Evolutionary conservation across 352 stramenopile genomes (phyloP), one percentile per base, ranked within the genome.

Genomic region (Globisporangium camurandrum): DNA sequence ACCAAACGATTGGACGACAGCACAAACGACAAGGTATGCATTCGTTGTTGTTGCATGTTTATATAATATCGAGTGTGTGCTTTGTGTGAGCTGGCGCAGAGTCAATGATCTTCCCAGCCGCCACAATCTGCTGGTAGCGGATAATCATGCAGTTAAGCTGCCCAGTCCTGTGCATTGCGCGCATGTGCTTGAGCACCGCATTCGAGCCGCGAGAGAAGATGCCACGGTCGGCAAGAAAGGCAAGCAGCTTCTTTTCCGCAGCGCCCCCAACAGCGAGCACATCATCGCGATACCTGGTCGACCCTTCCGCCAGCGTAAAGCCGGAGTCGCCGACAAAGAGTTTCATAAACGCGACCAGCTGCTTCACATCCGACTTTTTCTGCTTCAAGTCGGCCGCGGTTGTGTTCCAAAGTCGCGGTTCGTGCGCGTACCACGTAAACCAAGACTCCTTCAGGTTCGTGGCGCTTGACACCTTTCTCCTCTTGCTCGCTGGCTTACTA

Each of bases 281-380:
- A 22, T 44, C n/a, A 2, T 3, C 39, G 5, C 39, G 20, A 11
- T 16, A 44, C 19, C 39, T 44, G 12, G n/a, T 24, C 17, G n/a
- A 26, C 17, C 19, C 9, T 10, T 27, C 39, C 19, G 27, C 39
- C 8, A 44, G 20, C 4, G 20, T 24, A 17, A 27, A 12, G 1
- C 39, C 39, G 10, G 1, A 6, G 39, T 44, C 39, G 6, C 10
- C n/a, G 20, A 28, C 39, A 26, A 44, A 44, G 39, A 44, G 39
- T 8, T 28, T 44, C 39, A 28, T 44, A 8, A 44, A 28, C 39
- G n/a, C 39, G 3, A 44, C 20, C 19, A 44, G 4, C 39, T 30
- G 19, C 39, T 44, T 44, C 19, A 22, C 39, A 19, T 44, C 39
- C 7, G 39, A 44, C 39, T 44, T 44, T 19, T 44, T 44, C 39